Base-by-base conservation (phyloP, 2,329 filamentous ascomycete species). In the Trichoderma polysporum region DNA sequence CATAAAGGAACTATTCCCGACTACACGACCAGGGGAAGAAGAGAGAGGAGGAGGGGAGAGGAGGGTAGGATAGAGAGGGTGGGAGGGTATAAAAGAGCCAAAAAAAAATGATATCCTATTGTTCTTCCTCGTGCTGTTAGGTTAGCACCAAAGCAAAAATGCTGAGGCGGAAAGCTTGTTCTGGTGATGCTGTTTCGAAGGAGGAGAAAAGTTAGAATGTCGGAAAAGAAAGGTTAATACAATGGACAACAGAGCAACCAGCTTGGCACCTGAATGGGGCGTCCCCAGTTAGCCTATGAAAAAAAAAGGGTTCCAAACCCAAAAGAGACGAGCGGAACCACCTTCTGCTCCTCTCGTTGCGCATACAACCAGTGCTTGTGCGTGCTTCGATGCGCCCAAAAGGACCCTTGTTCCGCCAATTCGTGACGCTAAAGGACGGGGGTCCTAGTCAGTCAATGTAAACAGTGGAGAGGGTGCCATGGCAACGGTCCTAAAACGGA, bases 381-480 rank as follows among this genome's bases (percentile, higher is more conserved):
- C 49, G 50, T 49, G 31, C 58, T 54, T 35, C 39, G 19, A 49
- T 47, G 64, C 56, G 47, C 49, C 60, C 50, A 56, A 64, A 64
- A 47, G 37, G 37, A 66, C 39, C 56, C 57, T 47, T 54, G 57
- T 47, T 53, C 58, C 65, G 65, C 65, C 58, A 41, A 63, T 67
- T 67, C 65, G 58, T 69, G 72, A 22, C 62, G 53, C 39, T 50
- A 50, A 8, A 45, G 29, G 39, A 47, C 31, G 9, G 39, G 70
- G 70, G 67, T 59, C 63, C 53, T 66, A 67, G 69, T 70, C 70
- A 4, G 68, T 68, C 68, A 69, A 73, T 75, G 77, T 79, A 79
- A 80, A 80, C 76, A 79, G 68, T 68, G 60, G 39, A 69, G 61
- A 27, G 33, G 77, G 70, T 79, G 77, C 75, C 77, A 80, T 77